Evolutionary conservation across 129 eudicot genomes (phyloP), one percentile per base, ranked within the genome.

Genomic region (Artemisia annua): DNA sequence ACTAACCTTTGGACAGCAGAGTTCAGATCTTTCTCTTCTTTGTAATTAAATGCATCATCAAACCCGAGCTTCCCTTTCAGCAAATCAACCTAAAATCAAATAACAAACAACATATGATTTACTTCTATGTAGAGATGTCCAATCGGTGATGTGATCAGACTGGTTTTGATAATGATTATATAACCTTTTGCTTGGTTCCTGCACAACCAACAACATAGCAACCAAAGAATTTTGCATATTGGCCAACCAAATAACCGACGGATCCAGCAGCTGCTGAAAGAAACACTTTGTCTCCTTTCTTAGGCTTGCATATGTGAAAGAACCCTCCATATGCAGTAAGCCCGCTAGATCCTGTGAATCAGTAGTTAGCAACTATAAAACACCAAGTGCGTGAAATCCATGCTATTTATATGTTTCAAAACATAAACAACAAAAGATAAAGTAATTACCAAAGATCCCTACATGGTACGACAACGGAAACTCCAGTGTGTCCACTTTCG

Each of bases 181-280:
- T 24, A 24, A 28, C 96, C 88, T 91, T 91, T 44, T 82, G 17
- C 12, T 72, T 66, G 56, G 79, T 81, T 35, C 97, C 95, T 11
- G 91, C 97, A 72, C 87, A 77, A 43, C 97, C 97, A 53, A 91
- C 95, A 52, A 91, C 95, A 12, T 75, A 66, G 52, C 95, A 91
- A 3, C 97, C 97, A 17, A 60, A 46, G 16, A 83, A 74, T 66
- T 91, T 91, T 0, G 97, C 97, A 49, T 83, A 90, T 5, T 90
- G 97, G n/a, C 97, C 95, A 32, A 90, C 95, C 63, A 90, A 69
- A 83, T 85, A 71, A 19, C 95, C 97, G 0, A 91, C 91, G 0
- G 90, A 85, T n/a, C 95, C 95, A 35, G 88, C 80, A 20, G 97
- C 97, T 49, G 87, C 91, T 2, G 97, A 87, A 11, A 91, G 95